Conservation (phyloP, 306 rosid species). For the Senna tora region DNA sequence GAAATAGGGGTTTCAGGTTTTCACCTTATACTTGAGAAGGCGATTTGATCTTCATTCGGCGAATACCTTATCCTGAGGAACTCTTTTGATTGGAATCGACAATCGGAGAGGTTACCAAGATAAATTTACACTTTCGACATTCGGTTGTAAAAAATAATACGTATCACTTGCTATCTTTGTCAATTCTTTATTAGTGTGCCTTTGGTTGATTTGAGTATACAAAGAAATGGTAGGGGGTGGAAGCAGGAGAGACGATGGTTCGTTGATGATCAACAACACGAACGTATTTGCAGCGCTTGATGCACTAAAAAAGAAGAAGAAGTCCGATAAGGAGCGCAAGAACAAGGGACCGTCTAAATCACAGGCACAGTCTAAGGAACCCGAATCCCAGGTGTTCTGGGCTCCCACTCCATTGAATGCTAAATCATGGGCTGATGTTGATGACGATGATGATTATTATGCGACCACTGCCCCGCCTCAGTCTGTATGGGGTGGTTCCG, state of each 20-base stretch:
- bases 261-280: constrained; percentile 72
- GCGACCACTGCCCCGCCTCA: constrained; percentile 81
- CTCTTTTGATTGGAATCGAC: background rate
- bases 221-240: constrained; percentile 82
- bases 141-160: background rate
- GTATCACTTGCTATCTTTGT: background rate
- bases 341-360: constrained; percentile 62
- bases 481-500: constrained; percentile 60
- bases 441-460: constrained; percentile 85
- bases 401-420: constrained; percentile 73
- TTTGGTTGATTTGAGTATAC: constrained; percentile 42
- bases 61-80: background rate
- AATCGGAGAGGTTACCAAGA: background rate
- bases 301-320: constrained; percentile 87
- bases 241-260: constrained; percentile 84
- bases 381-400: constrained; percentile 74
- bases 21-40: background rate
- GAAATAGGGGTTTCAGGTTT: background rate
- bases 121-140: background rate
- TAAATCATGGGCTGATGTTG: constrained; percentile 93
- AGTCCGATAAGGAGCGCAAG: constrained; percentile 81
- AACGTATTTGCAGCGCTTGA: constrained; percentile 93
- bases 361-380: constrained; percentile 47
- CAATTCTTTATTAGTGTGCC: background rate
- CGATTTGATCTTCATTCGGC: background rate